These are phyloP conservation scores for Penicillium coprophilum DNA, from an alignment of 495 filamentous ascomycete genomes.

Conservation along the genomic window DNA sequence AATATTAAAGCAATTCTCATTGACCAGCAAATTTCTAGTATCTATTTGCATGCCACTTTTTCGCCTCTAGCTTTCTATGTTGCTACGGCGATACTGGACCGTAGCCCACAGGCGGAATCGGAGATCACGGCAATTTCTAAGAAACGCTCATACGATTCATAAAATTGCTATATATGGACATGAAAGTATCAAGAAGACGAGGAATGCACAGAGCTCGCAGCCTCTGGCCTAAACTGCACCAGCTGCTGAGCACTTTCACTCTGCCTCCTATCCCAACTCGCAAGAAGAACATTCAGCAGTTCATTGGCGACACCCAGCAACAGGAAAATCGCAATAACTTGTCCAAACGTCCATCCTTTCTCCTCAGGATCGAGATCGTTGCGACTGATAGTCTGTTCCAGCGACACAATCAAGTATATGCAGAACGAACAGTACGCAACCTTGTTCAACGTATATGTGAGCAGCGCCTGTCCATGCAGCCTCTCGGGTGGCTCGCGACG, in stretches of 20 bases:
- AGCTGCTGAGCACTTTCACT: slow-evolving; percentile 9
- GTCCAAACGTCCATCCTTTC: slow-evolving; percentile 20
- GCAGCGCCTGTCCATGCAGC: slow-evolving; percentile 12
- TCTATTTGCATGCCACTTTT: too few relatives aligned
- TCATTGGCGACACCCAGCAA: slow-evolving; percentile 24
- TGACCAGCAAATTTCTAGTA: too few relatives aligned
- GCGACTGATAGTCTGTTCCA: slow-evolving; percentile 23
- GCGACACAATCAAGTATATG: slow-evolving; percentile 22
- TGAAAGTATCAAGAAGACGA: background rate
- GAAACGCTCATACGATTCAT: too few relatives aligned
- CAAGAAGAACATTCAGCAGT: slow-evolving; percentile 20
- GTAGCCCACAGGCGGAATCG: too few relatives aligned
- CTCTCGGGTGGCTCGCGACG: background rate
- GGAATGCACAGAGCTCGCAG: slow-evolving; percentile 2
- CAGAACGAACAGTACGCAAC: slow-evolving; percentile 17
- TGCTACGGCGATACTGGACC: too few relatives aligned
- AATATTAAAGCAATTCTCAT: too few relatives aligned
- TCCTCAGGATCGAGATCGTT: slow-evolving; percentile 18
- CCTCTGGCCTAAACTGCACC: background rate
- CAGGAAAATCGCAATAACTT: slow-evolving; percentile 23
- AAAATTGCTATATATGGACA: background rate
- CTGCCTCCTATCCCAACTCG: slow-evolving; percentile 19
- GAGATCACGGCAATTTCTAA: too few relatives aligned
- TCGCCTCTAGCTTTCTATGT: too few relatives aligned
- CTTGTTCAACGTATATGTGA: slow-evolving; percentile 15